Evolutionary conservation across 352 stramenopile species (phyloP), one percentile per base, ranked within the genome.

Genomic region (Globisporangium takayamanum): DNA sequence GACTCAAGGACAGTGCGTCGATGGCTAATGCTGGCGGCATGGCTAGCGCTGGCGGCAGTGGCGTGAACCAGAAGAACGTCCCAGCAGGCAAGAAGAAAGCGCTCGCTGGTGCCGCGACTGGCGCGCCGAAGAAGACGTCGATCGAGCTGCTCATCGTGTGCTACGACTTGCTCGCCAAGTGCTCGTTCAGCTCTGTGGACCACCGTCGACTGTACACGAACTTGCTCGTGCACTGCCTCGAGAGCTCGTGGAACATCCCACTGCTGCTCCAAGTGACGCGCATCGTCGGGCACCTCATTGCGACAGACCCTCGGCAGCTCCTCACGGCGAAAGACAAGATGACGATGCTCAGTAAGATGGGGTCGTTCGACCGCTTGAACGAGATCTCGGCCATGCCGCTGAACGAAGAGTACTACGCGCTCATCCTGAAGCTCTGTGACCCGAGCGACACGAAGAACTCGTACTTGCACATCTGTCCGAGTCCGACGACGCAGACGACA

Each of bases 301-400:
- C 72, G 15, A 70, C 75, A 5, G 60, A 76, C 18, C 62, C 69
- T 20, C 69, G 80, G 18, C 80, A 91, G 56, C 54, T 93, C n/a
- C 72, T 96, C 50, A 82, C 81, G 5, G 73, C 83, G 36, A 96
- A 96, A 63, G 87, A 96, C 67, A 94, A 94, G 50, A 89, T 93
- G 78, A 83, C 80, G 30, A 61, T 96, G 57, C 67, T 96, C 4
- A 84, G 67, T 37, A 96, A 96, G 67, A 94, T 96, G 84, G 68
- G 77, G 10, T 83, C 74, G 14, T 94, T 96, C 55, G 84, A 96
- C 45, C 78, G 87, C 10, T 55, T 96, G 6, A 90, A 91, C 50
- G 87, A 96, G 53, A 91, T 94, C 36, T 84, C 86, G 15, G 80
- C 87, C 30, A 66, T 93, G 47, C 87, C 86, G 25, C 62, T 96